Base-by-base conservation (phyloP, 2,329 filamentous ascomycete genomes). In the Saccharata proteae region DNA sequence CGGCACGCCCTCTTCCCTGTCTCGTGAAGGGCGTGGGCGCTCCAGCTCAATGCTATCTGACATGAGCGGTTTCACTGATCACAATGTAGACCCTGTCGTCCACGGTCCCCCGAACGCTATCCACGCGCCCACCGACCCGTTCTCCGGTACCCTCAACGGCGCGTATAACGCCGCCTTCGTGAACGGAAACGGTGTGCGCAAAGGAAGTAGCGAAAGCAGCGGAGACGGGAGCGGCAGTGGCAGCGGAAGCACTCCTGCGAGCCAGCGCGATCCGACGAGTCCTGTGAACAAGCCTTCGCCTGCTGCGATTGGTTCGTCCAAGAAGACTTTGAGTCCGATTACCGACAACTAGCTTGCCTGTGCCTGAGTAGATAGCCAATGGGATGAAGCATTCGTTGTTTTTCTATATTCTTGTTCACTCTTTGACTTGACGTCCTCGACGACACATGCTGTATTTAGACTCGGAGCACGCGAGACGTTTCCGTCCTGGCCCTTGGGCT, bases 11-110 rank as follows among this genome's bases (percentile, higher is more conserved):
- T 49, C 45, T 13, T 53, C 50, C 17, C 32, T 39, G 22, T 34
- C 51, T 12, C 51, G 48, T 9, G 48, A 47, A n/a, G 53, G 48
- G 17, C 59, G 64, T 16, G 62, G 60, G 28, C 60, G 64, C 29
- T 67, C 62, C 29, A 64, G 60, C 5, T 67, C 63, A 0, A 65
- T 68, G 61, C 59, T 67, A 23, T 65, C 62, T 29, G 62, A 62
- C 39, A 55, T 63, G 40, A 65, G 60, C 26, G 62, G 61, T 35
- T 66, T 67, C 45, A 67, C 63, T 12, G 65, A 68, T 22, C 51
- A 54, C 34, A 53, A 57, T 35, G 55, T 59, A 29, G 49, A 59
- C 18, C 42, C 42, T 15, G 34, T 39, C 2, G 49, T 48, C 9
- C 47, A 46, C 6, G 28, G 29, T 16, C 40, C 44, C n/a, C 38